These are phyloP conservation scores for Tetrapisispora fleetii DNA, from an alignment of 805 yeast species.

Conservation along the genomic window DNA sequence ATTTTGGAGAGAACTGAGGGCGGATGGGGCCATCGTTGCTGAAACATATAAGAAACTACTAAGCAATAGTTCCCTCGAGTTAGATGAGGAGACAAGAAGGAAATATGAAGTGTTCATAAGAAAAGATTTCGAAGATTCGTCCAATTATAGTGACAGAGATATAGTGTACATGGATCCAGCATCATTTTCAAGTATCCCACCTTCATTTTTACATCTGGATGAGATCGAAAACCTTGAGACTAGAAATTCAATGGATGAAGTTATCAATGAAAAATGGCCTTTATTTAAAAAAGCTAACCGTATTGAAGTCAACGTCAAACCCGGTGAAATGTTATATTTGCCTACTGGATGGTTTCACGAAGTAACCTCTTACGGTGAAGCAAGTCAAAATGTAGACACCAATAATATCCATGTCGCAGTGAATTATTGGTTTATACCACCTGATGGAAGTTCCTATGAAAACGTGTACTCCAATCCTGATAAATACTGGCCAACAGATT, in stretches of 20 bases:
- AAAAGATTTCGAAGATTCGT: conserved; percentile 18
- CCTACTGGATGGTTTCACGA: conserved; percentile 84
- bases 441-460: conserved; percentile 29
- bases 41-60: conserved; percentile 40
- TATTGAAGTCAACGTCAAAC: conserved; percentile 39
- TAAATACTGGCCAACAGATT: conserved; percentile 46
- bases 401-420: conserved; percentile 46
- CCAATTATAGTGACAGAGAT: conserved; percentile 12
- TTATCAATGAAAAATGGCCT: conserved; percentile 40
- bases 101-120: conserved; percentile 20
- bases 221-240: conserved; percentile 32
- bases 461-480: conserved; percentile 36
- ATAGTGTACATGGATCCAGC: conserved; percentile 44
- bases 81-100: conserved; percentile 15
- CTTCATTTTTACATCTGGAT: conserved; percentile 50
- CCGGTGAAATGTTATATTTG: conserved; percentile 59
- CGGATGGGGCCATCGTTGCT: conserved; percentile 50
- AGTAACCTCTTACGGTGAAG: conserved; percentile 51
- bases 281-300: conserved; percentile 35
- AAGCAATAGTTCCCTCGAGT: conserved; percentile 20
- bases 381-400: conserved; percentile 5
- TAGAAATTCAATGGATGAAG: conserved; percentile 24
- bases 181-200: conserved; percentile 56
- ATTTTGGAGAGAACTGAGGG: conserved; percentile 50
- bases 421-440: conserved; percentile 71